These are phyloP conservation scores for Backusella psychrophila DNA, from an alignment of 192 early-diverging fungal species.

Conservation along the genomic window DNA sequence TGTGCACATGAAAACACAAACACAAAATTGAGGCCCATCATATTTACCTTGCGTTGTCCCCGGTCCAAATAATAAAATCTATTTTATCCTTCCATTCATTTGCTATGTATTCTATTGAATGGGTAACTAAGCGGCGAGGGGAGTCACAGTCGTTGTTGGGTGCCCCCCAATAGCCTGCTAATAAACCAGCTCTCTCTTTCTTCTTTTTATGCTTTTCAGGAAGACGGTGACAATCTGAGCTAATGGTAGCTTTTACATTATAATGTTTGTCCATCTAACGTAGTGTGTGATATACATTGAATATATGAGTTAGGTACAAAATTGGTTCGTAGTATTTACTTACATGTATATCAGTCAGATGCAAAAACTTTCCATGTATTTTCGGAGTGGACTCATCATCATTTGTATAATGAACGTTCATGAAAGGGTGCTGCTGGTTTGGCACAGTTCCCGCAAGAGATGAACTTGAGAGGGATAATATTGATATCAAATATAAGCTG, in stretches of 20 bases:
- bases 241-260: slow-evolving; percentile 49
- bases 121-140: slow-evolving; percentile 53
- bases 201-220: slow-evolving; percentile 22
- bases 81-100: slow-evolving; percentile 46
- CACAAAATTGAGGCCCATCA: not conserved
- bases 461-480: not conserved
- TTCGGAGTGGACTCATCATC: not conserved
- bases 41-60: slow-evolving; percentile 68
- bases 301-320: not conserved
- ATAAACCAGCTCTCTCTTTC: slow-evolving; percentile 10
- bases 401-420: not conserved
- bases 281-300: not conserved
- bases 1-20: not conserved
- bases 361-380: slow-evolving; percentile 58
- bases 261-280: slow-evolving; percentile 57
- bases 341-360: slow-evolving; percentile 73
- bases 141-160: slow-evolving; percentile 64
- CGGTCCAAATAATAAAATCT: slow-evolving; percentile 79
- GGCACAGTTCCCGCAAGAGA: not conserved
- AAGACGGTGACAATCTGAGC: slow-evolving; percentile 58
- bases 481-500: not conserved
- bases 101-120: slow-evolving; percentile 58
- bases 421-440: slow-evolving; percentile 4
- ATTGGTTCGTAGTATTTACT: not conserved
- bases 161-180: slow-evolving; percentile 58